Conservation (phyloP, 2,329 filamentous ascomycete genomes). For the Pyricularia pennisetigena region DNA sequence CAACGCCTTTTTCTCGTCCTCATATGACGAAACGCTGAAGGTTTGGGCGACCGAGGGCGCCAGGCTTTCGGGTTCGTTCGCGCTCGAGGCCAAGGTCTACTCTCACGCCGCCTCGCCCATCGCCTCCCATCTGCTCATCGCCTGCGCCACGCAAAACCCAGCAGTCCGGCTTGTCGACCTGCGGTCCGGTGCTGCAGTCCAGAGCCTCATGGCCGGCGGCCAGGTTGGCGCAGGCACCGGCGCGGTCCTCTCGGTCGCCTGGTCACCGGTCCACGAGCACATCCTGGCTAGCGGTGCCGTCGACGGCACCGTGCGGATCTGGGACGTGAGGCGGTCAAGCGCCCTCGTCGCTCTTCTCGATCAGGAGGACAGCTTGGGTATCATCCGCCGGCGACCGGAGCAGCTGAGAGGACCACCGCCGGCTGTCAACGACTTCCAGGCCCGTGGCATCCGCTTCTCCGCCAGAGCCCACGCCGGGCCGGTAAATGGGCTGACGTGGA, state of each 20-base stretch:
- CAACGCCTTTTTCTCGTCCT: constrained; percentile 64
- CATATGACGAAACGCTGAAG: constrained; percentile 70
- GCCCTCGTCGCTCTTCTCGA: constrained; percentile 70
- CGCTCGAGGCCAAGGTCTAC: constrained; percentile 59
- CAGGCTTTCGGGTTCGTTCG: constrained; percentile 53
- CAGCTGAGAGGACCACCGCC: background rate
- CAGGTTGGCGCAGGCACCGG: constrained; percentile 30
- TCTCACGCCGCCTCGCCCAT: constrained; percentile 70
- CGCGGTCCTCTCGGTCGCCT: constrained; percentile 59
- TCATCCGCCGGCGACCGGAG: constrained; percentile 32
- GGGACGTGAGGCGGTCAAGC: constrained; percentile 76
- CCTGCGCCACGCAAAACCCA: constrained; percentile 80
- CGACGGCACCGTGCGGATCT: constrained; percentile 75
- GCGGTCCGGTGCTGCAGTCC: constrained; percentile 66
- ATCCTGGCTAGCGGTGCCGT: constrained; percentile 75
- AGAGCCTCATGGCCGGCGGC: constrained; percentile 58
- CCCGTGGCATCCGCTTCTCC: constrained; percentile 30
- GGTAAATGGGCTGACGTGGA: constrained; percentile 81
- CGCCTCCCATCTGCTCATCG: constrained; percentile 66
- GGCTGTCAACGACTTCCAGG: constrained; percentile 11
- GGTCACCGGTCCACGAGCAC: constrained; percentile 75
- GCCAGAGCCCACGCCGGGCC: constrained; percentile 67
- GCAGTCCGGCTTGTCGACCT: constrained; percentile 79
- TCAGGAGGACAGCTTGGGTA: constrained; percentile 70
- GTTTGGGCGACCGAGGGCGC: constrained; percentile 60